Evolutionary conservation across 176 grass and related monocot genomes (phyloP).

Genomic region (Raddia guianensis): DNA sequence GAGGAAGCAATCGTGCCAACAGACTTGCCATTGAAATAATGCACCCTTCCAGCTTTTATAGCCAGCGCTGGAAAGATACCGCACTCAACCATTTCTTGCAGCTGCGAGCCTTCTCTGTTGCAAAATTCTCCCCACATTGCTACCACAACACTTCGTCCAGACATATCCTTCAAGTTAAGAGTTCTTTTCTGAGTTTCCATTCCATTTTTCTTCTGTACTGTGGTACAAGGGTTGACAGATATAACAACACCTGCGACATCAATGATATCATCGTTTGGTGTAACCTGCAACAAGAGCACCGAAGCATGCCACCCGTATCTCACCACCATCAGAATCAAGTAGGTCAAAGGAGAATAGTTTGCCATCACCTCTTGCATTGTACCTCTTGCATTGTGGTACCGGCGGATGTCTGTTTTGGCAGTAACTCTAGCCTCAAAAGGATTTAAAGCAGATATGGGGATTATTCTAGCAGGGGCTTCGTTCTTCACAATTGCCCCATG

Average conservation of each 20-base stretch:
- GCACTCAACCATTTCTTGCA: conserved; percentile 66
- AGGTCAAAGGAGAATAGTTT: conserved; percentile 97
- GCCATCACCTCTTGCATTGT: no score
- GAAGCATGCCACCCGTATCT: conserved; percentile 91
- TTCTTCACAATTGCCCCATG: conserved; percentile 90
- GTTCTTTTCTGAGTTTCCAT: conserved; percentile 90
- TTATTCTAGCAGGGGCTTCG: conserved; percentile 84
- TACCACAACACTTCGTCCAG: conserved; percentile 85
- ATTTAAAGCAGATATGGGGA: conserved; percentile 80
- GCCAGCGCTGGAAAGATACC: conserved; percentile 66
- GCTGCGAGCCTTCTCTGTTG: conserved; percentile 78
- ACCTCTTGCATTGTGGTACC: conserved; percentile 94
- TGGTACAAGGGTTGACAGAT: conserved; percentile 68
- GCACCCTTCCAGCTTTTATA: conserved; percentile 92
- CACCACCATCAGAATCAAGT: conserved; percentile 89
- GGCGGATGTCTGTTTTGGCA: conserved; percentile 79
- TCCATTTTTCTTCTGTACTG: conserved; percentile 90
- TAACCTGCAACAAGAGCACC: conserved; percentile 74
- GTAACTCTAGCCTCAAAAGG: conserved; percentile 97
- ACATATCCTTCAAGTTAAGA: conserved; percentile 79
- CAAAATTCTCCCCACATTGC: conserved; percentile 98
- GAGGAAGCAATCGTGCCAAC: conserved; percentile 88
- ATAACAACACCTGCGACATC: conserved; percentile 88
- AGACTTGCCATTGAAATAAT: conserved; percentile 91
- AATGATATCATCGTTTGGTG: conserved; percentile 65